A percentile compares a stretch with the other conserved stretches of the same genome.
phyloP scores from a whole-genome alignment of 306 rosid species.

The Castanea sativa region DNA sequence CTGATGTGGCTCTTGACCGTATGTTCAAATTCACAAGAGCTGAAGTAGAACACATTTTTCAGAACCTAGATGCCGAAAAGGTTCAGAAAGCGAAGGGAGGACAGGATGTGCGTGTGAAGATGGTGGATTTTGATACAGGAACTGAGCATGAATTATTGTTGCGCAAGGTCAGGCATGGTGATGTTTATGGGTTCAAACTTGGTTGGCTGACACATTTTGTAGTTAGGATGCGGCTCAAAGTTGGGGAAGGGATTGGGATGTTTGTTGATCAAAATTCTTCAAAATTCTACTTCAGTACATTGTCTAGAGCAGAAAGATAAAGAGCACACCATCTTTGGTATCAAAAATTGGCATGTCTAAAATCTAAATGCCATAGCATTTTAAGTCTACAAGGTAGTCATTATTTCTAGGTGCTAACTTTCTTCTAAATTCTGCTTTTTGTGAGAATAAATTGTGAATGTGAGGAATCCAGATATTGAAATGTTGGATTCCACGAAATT shows the following conservation, averaged over 20 bases:
- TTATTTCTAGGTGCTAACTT: too few species aligned
- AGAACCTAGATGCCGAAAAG: not conserved
- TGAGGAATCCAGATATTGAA: too few species aligned
- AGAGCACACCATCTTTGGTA: too few species aligned
- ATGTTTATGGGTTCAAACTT: conserved; percentile 25
- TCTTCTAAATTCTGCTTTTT: too few species aligned
- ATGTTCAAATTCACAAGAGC: conserved; percentile 21
- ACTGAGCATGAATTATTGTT: conserved; percentile 16
- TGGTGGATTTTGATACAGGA: conserved; percentile 24
- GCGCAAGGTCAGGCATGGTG: conserved; percentile 22
- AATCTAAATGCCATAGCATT: too few species aligned
- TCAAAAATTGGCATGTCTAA: too few species aligned
- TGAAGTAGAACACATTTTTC: conserved; percentile 19
- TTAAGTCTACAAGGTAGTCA: too few species aligned
- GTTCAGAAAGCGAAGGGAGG: conserved; percentile 8
- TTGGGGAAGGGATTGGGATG: conserved; percentile 27
- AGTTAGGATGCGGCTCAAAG: conserved; percentile 21
- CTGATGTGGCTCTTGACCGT: conserved; percentile 24
- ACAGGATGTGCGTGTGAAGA: conserved; percentile 17
- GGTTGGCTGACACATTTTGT: conserved; percentile 35
- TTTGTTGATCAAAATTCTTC: conserved; percentile 14
- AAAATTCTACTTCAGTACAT: conserved; percentile 10
- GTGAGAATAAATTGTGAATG: too few species aligned
- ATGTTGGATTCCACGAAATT: too few species aligned
- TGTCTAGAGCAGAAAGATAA: not conserved